These are phyloP conservation scores for Kazachstania taianensis DNA, from an alignment of 805 yeast genomes.

Conservation along the genomic window DNA sequence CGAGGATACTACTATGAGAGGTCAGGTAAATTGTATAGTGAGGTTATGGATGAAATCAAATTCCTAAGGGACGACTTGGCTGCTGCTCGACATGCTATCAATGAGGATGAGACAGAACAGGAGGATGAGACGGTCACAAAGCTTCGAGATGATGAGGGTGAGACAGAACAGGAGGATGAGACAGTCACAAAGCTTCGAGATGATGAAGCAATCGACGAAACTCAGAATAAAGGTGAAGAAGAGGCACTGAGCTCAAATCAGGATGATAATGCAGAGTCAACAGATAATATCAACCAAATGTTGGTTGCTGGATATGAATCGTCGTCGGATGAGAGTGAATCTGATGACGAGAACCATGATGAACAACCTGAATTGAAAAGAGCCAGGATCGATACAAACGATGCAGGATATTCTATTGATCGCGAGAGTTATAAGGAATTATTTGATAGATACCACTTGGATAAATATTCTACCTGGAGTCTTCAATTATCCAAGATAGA, in stretches of 20 bases:
- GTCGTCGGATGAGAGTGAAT: background rate
- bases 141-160: slow-evolving; percentile 2
- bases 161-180: slow-evolving; percentile 8
- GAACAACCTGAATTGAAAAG: slow-evolving; percentile 4
- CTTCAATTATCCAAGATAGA: slow-evolving; percentile 33
- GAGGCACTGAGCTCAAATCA: background rate
- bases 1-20: slow-evolving; percentile 14
- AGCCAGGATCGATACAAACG: slow-evolving; percentile 3
- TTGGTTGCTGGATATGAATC: background rate
- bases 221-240: slow-evolving; percentile 9
- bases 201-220: slow-evolving; percentile 1
- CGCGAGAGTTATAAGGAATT: slow-evolving; percentile 26
- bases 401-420: no score
- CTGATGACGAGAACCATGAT: slow-evolving; percentile 9
- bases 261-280: background rate
- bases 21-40: slow-evolving; percentile 11
- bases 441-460: slow-evolving; percentile 27
- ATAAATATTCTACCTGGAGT: slow-evolving; percentile 43
- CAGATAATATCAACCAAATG: background rate
- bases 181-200: no score
- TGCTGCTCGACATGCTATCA: slow-evolving; percentile 2
- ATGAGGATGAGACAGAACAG: slow-evolving; percentile 6
- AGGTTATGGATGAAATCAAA: slow-evolving; percentile 10
- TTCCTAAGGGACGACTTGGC: slow-evolving; percentile 7
- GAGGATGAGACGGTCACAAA: background rate